Evolutionary conservation across 1,139 yeast genomes (phyloP).

Genomic region (Petasospora fabianii): DNA sequence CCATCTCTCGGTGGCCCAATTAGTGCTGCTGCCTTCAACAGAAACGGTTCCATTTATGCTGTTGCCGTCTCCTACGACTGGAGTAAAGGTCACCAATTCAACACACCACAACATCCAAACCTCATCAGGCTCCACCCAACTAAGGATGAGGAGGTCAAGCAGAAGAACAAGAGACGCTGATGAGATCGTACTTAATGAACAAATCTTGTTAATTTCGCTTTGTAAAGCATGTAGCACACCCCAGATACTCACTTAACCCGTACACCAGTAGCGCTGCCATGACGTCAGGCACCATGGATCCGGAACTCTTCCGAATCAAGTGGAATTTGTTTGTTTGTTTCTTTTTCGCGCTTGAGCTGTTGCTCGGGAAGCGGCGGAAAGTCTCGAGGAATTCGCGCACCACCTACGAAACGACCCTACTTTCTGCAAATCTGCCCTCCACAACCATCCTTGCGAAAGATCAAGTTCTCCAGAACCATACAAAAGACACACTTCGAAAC

Average conservation of each 20-base stretch:
- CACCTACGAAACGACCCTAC: too few relatives aligned
- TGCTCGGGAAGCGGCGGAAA: constrained; percentile 8
- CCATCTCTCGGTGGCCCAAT: constrained; percentile 72
- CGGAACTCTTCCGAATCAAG: background rate
- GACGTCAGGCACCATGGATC: background rate
- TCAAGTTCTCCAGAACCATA: constrained; percentile 1
- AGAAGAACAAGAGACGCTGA: constrained; percentile 51
- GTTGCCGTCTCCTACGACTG: constrained; percentile 94
- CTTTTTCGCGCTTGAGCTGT: constrained; percentile 3
- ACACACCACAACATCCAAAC: constrained; percentile 71
- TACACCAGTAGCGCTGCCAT: background rate
- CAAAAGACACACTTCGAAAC: background rate
- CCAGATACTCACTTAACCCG: too few relatives aligned
- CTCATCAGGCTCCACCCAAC: constrained; percentile 79
- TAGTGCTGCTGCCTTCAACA: constrained; percentile 75
- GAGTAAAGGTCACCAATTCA: constrained; percentile 83
- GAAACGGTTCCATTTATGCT: constrained; percentile 81
- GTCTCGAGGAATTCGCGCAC: constrained; percentile 1
- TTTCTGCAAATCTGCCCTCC: constrained; percentile 3
- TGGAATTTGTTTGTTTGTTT: background rate
- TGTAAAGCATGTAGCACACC: too few relatives aligned
- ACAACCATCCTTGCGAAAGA: background rate
- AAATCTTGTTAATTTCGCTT: background rate
- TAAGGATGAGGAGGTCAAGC: constrained; percentile 83
- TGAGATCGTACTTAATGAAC: background rate